Evolutionary conservation across 371 early-diverging fungal species (phyloP), one percentile per base, ranked within the genome.

Genomic region (Capillidium heterosporum): DNA sequence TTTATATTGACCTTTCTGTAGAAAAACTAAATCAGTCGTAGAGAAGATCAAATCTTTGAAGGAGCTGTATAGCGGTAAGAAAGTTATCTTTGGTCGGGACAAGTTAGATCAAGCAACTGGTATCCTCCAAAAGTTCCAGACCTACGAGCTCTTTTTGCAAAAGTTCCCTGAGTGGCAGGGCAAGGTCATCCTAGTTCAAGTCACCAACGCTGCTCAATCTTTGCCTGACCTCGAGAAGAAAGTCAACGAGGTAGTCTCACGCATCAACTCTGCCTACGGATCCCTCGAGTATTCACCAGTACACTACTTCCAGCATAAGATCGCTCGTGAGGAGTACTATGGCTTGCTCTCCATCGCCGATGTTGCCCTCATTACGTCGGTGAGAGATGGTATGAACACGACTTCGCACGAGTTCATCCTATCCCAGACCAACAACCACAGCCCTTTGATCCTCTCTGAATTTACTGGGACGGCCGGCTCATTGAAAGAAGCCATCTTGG

Each of bases 351-450:
- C 85, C 4, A 76, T 89, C 4, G 95, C 97, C 5, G 97, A 99
- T 71, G 85, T 88, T 3, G 91, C 89, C 31, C 65, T 98, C 28
- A 90, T 98, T 58, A 98, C 98, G 0, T 81, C 91, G 32, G 75
- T 96, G 17, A 78, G 97, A 24, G 99, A 99, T 69, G 99, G 99
- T 46, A 99, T 99, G 98, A 99, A 99, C 69, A 87, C 99, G 8
- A 94, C 95, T 0, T 84, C 89, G 42, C 84, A 96, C 57, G 99
- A 99, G 67, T 99, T 89, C 71, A 81, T 98, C 46, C 82, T 96
- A 57, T 98, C 95, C 68, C 97, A 98, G 65, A 53, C 67, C 27
- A 86, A 89, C 48, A 86, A 85, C 48, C 74, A 82, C 58, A 91
- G 91, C 0, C 85, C 92, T 10, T 73, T 99, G 49, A 89, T 99